Percentiles rank a stretch among this genome's conserved stretches.
Conservation (phyloP, 768 basidiomycete species). For the Vararia minispora region DNA sequence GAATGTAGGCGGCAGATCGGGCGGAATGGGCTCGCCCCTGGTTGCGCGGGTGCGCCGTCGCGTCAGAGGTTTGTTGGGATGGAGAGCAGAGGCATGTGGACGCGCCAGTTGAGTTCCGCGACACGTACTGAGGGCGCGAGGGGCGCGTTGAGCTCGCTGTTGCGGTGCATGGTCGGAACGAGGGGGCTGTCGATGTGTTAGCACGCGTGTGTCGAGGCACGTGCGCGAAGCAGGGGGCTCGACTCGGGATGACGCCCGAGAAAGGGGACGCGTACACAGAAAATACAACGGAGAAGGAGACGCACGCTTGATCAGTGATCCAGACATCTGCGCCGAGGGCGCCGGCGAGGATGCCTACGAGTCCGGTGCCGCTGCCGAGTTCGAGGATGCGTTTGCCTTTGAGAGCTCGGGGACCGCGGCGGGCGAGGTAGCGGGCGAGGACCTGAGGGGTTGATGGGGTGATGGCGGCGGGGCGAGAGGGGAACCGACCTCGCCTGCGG, state of each 20-base stretch:
- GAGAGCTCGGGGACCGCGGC: constrained; percentile 39
- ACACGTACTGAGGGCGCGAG: constrained; percentile 42
- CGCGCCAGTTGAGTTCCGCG: constrained; percentile 76
- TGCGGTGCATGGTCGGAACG: constrained; percentile 67
- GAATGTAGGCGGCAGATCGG: constrained; percentile 30
- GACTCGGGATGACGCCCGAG: not conserved
- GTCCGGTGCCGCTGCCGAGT: constrained; percentile 84
- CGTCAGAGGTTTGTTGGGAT: too few relatives aligned
- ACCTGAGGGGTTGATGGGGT: constrained; percentile 37
- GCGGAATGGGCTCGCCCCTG: constrained; percentile 59
- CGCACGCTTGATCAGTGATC: constrained; percentile 89
- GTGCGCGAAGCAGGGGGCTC: constrained; percentile 1
- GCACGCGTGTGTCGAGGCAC: too few relatives aligned
- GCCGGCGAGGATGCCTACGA: constrained; percentile 81
- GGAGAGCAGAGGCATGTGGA: too few relatives aligned
- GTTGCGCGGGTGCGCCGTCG: too few relatives aligned
- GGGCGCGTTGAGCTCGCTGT: constrained; percentile 58
- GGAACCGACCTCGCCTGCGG: constrained; percentile 68
- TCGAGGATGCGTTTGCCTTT: constrained; percentile 56
- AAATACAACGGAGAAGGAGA: constrained; percentile 17
- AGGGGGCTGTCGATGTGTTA: constrained; percentile 57
- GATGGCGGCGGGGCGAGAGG: not conserved
- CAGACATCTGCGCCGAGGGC: constrained; percentile 53
- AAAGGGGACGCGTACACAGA: not conserved
- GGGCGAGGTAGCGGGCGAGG: constrained; percentile 62